Conservation (phyloP, 768 basidiomycete species). For the Cystofilobasidium capitatum region DNA sequence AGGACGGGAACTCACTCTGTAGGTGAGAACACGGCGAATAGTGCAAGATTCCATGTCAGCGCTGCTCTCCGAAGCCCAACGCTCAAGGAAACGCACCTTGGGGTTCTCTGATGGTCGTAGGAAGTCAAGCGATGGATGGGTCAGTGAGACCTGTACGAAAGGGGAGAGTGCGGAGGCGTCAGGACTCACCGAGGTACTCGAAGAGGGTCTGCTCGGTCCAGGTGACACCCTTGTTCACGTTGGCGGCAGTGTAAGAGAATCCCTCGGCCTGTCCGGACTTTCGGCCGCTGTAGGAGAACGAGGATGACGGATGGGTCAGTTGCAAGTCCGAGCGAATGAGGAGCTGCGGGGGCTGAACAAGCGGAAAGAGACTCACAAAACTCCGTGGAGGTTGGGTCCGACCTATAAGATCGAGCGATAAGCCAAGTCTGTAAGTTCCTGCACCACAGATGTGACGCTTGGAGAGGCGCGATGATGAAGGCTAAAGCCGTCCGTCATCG, state of each 20-base stretch:
- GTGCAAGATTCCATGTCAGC: not conserved
- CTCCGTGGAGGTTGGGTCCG: slow-evolving; percentile 89
- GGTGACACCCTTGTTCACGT: slow-evolving; percentile 81
- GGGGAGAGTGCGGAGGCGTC: no score
- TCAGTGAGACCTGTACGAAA: no score
- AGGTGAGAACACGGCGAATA: not conserved
- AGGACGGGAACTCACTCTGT: not conserved
- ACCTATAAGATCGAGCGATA: slow-evolving; percentile 43
- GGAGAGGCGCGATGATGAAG: no score
- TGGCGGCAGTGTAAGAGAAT: slow-evolving; percentile 87
- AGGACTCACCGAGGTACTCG: slow-evolving; percentile 28
- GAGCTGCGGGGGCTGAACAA: not conserved
- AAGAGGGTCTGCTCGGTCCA: slow-evolving; percentile 62
- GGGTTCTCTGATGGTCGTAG: no score
- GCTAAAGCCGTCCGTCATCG: no score
- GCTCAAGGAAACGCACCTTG: slow-evolving; percentile 12
- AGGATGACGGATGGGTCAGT: not conserved
- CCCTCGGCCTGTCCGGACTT: slow-evolving; percentile 70
- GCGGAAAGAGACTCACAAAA: slow-evolving; percentile 41
- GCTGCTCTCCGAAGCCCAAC: not conserved
- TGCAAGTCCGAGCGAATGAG: not conserved
- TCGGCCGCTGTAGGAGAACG: slow-evolving; percentile 33
- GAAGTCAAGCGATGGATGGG: no score
- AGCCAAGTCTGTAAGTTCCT: not conserved
- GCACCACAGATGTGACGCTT: no score